These are phyloP conservation scores for Boletales sp. DNA, from an alignment of 768 basidiomycete species.

Conservation along the genomic window DNA sequence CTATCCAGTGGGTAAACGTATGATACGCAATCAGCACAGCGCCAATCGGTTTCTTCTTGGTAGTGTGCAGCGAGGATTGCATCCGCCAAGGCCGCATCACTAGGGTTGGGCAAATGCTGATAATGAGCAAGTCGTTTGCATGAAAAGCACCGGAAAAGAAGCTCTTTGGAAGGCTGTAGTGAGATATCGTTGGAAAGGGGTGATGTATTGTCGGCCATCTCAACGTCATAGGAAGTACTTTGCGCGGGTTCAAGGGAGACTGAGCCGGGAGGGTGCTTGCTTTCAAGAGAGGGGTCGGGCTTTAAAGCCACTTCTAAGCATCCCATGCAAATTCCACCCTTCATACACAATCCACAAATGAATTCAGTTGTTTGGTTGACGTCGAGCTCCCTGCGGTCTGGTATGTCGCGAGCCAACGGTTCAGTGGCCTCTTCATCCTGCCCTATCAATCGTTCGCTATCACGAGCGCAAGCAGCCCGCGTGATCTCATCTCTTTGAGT, in stretches of 20 bases:
- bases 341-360: slow-evolving; percentile 69
- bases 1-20: slow-evolving; percentile 71
- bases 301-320: slow-evolving; percentile 58
- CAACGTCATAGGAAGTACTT: slow-evolving; percentile 24
- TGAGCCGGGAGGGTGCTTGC: slow-evolving; percentile 10
- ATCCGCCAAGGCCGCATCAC: slow-evolving; percentile 32
- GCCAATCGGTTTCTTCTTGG: slow-evolving; percentile 53
- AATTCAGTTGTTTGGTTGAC: slow-evolving; percentile 70
- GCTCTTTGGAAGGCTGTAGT: slow-evolving; percentile 31
- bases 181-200: slow-evolving; percentile 13
- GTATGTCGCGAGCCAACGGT: slow-evolving; percentile 28
- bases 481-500: slow-evolving; percentile 71
- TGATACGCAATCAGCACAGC: slow-evolving; percentile 75
- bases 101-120: slow-evolving; percentile 56
- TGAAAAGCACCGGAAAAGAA: slow-evolving; percentile 77
- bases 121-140: slow-evolving; percentile 88
- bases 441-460: slow-evolving; percentile 39
- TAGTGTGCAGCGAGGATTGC: slow-evolving; percentile 58
- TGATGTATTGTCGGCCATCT: slow-evolving; percentile 32
- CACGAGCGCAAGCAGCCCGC: slow-evolving; percentile 56
- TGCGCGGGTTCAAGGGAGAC: slow-evolving; percentile 7
- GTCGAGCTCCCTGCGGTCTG: slow-evolving; percentile 45
- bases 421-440: slow-evolving; percentile 22
- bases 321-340: slow-evolving; percentile 75
- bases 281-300: slow-evolving; percentile 35